phyloP scores from a whole-genome alignment of 2,329 filamentous ascomycete species.

The Sporothrix euskadiensis region DNA sequence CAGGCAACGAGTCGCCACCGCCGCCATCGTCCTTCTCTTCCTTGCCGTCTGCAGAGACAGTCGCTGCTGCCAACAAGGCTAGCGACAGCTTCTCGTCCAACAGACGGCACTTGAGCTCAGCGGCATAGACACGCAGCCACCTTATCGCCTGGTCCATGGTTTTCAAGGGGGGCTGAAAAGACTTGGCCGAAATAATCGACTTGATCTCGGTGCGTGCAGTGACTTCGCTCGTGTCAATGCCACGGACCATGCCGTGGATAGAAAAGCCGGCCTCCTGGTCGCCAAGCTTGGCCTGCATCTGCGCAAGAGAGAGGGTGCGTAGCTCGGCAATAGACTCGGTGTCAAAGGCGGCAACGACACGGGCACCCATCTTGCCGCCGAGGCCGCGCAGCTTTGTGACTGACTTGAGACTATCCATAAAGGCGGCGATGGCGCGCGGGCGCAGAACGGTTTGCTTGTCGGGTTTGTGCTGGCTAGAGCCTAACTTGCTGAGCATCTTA shows the following conservation, averaged over 20 bases:
- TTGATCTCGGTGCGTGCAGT: constrained; percentile 92
- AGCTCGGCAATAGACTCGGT: constrained; percentile 79
- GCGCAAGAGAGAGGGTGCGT: constrained; percentile 68
- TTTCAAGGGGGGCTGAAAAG: constrained; percentile 82
- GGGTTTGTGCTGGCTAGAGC: constrained; percentile 88
- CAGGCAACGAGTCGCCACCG: neutral
- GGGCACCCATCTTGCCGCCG: constrained; percentile 92
- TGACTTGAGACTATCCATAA: constrained; percentile 83
- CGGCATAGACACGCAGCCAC: constrained; percentile 89
- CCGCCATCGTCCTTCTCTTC: neutral
- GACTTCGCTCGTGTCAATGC: constrained; percentile 84
- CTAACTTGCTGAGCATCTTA: constrained; percentile 92
- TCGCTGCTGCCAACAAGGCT: constrained; percentile 28
- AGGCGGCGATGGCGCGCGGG: constrained; percentile 75
- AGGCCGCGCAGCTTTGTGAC: constrained; percentile 93
- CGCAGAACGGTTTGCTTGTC: constrained; percentile 93
- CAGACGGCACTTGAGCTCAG: constrained; percentile 85
- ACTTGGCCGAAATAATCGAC: constrained; percentile 95
- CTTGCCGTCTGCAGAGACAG: neutral
- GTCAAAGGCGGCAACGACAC: constrained; percentile 75
- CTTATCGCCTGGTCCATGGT: constrained; percentile 73
- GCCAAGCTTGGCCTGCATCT: constrained; percentile 74
- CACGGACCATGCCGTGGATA: constrained; percentile 82
- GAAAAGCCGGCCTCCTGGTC: constrained; percentile 77
- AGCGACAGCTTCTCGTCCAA: constrained; percentile 71